Base-by-base conservation (phyloP, 2,329 filamentous ascomycete species). In the Phyllosticta citriasiana region DNA sequence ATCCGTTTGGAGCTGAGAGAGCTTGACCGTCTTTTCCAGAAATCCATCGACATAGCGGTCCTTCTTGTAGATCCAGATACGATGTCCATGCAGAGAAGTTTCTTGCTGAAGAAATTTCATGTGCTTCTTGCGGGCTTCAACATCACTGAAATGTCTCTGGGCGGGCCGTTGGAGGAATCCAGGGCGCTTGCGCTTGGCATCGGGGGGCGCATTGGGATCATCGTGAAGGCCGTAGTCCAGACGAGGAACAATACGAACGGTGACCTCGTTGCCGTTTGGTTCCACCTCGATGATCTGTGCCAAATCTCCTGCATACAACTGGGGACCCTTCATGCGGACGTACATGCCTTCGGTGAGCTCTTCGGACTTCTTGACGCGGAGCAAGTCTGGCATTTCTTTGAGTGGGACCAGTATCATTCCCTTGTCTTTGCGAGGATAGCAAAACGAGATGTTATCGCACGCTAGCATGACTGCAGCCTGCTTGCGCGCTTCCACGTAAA, bases 311-410 rank as follows among this genome's bases (percentile, higher is more conserved):
- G 85, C 84, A 74, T 99, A 95, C 71, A 92, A 88, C 53, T 87
- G 82, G 2, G 86, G 86, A 59, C 89, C 84, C 72, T 86, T 87
- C 65, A 97, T 85, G 65, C 94, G 90, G 57, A 97, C 93, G 83
- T 94, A 99, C 47, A 91, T 91, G 65, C 93, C 93, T 9, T 88
- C 88, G 67, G 94, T 86, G 35, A 99, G 86, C 55, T 91, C 89
- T 2, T 88, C 93, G 77, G 96, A 96, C 63, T 85, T 87, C 27
- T 96, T 90, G 25, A 62, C 57, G 57, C 91, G 86, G 19, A 99
- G 81, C n/a, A 99, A 82, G 74, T 97, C 94, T 1, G 94, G 93
- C 87, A 97, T 96, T 75, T 99, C 94, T 73, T 96, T 96, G 69
- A 97, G 91, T 56, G 94, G 90, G 52, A 99, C 91, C 57, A 97